Conservation (phyloP, 768 basidiomycete species). For the Mycena filopes region DNA sequence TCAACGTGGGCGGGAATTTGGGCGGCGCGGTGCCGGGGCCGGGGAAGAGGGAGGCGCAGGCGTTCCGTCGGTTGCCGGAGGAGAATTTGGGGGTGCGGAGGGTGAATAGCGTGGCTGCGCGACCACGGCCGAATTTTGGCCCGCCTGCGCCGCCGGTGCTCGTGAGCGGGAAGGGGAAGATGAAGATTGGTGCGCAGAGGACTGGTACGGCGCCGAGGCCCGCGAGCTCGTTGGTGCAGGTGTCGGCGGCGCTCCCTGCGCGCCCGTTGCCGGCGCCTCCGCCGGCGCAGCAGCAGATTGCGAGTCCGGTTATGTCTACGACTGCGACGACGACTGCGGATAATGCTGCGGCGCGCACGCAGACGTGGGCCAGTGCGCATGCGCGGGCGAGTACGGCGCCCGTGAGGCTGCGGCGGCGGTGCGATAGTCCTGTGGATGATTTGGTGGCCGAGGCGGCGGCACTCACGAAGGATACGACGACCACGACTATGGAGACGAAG, state of each 20-base stretch:
- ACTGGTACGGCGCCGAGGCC: neutral
- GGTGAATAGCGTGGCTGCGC: neutral
- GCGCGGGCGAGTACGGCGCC: slow-evolving; percentile 16
- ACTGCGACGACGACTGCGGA: too few species aligned
- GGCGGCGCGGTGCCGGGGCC: too few species aligned
- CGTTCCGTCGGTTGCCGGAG: neutral
- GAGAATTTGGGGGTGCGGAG: slow-evolving; percentile 1
- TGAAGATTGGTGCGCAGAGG: too few species aligned
- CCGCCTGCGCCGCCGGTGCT: neutral
- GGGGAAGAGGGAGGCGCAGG: too few species aligned
- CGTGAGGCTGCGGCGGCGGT: neutral
- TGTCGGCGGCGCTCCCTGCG: too few species aligned
- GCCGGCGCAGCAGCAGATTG: neutral
- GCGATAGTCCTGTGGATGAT: too few species aligned
- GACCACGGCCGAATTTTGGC: neutral
- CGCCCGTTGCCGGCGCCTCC: neutral
- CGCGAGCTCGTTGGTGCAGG: neutral
- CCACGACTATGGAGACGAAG: too few species aligned
- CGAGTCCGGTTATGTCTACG: too few species aligned
- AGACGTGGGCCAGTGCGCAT: neutral
- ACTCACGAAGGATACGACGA: neutral
- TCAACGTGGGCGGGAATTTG: neutral
- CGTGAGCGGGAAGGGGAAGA: too few species aligned
- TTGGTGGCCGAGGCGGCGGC: neutral
- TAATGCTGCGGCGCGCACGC: too few species aligned